A percentile compares a stretch with the other conserved stretches of the same genome.
Evolutionary conservation across 352 stramenopile species (phyloP).

Genomic region (Phytophthora citrophthora): DNA sequence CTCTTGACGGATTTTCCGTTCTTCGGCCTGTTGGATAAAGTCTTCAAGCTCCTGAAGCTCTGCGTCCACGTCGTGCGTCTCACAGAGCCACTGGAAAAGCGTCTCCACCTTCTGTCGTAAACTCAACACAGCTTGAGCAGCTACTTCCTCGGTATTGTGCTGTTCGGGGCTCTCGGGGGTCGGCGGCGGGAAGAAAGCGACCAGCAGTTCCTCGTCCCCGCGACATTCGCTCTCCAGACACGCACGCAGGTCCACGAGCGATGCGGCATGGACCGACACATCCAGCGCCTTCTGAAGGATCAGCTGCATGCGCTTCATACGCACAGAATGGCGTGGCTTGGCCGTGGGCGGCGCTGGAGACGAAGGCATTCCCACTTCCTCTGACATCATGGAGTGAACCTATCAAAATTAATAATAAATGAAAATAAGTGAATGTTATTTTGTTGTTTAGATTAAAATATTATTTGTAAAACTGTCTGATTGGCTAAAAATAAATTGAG

Average conservation of each 20-base stretch:
- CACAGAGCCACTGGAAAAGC: constrained; percentile 59
- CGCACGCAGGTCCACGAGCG: constrained; percentile 49
- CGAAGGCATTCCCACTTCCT: constrained; percentile 12
- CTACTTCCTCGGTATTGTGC: constrained; percentile 49
- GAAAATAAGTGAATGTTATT: too few relatives aligned
- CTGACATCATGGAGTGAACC: not conserved
- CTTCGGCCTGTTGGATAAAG: constrained; percentile 52
- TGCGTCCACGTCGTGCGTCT: constrained; percentile 53
- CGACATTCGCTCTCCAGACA: constrained; percentile 60
- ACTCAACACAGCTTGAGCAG: constrained; percentile 56
- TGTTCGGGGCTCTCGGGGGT: constrained; percentile 28
- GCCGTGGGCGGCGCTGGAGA: constrained; percentile 21
- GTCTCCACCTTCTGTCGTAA: constrained; percentile 61
- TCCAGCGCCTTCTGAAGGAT: constrained; percentile 75
- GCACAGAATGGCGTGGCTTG: constrained; percentile 31
- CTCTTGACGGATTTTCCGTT: constrained; percentile 41
- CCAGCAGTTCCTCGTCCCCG: constrained; percentile 56
- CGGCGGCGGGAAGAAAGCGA: constrained; percentile 48
- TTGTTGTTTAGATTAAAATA: too few relatives aligned
- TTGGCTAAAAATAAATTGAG: too few relatives aligned
- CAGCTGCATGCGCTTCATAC: constrained; percentile 64
- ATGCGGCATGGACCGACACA: constrained; percentile 58
- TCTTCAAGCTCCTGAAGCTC: constrained; percentile 59
- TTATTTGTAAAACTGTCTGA: too few relatives aligned
- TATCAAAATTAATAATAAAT: too few relatives aligned